These are phyloP conservation scores for Zygnema cylindricum DNA, from an alignment of 139 green algal genomes.

Conservation along the genomic window DNA sequence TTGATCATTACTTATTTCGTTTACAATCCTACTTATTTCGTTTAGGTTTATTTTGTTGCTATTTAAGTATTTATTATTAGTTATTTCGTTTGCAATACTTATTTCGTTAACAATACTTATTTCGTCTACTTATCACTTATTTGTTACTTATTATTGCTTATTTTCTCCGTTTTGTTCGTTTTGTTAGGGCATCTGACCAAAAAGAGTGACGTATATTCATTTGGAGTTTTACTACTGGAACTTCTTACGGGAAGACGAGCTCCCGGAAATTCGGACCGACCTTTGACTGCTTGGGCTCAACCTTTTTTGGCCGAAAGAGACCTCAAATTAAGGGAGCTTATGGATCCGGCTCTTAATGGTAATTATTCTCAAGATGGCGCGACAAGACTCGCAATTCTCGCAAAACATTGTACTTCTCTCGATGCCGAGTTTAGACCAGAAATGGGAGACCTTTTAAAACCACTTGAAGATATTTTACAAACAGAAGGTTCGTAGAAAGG, in stretches of 20 bases:
- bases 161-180: background rate
- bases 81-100: too few species aligned
- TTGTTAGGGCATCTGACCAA: slow-evolving; percentile 6
- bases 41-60: too few species aligned
- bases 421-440: background rate
- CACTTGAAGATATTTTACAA: background rate
- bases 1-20: too few species aligned
- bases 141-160: too few species aligned
- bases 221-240: slow-evolving; percentile 22
- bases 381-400: background rate
- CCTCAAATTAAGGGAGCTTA: background rate
- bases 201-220: slow-evolving; percentile 37
- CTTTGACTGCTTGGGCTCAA: background rate
- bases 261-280: too few species aligned
- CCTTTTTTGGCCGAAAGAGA: background rate
- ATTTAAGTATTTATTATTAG: too few species aligned
- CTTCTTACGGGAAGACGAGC: slow-evolving; percentile 8
- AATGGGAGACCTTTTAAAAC: background rate
- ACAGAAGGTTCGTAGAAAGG: too few species aligned
- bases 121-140: too few species aligned
- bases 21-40: too few species aligned
- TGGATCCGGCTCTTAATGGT: background rate
- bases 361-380: background rate
- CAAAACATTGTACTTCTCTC: background rate
- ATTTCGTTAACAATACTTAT: too few species aligned